Evolutionary conservation across 768 basidiomycete genomes (phyloP), one percentile per base, ranked within the genome.

Genomic region (Psilocybe cyanescens): DNA sequence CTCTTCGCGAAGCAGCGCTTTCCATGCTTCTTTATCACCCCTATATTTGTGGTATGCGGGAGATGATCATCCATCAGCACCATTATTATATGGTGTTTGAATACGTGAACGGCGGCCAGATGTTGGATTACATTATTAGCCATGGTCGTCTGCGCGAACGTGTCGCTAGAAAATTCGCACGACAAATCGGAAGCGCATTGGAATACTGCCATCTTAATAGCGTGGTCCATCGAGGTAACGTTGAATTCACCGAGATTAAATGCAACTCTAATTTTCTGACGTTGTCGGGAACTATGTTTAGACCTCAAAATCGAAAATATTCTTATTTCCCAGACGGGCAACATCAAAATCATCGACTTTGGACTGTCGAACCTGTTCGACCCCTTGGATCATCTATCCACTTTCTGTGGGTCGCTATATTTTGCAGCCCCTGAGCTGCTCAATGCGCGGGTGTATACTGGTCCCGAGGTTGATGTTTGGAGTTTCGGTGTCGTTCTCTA

Each of bases 11-110:
- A 78, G 97, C 97, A 0, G 94, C 93, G 1, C 83, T 99, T 31
- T 95, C 93, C 41, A 89, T 98, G 82, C 86, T 99, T 49, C 87
- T 99, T 31, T 95, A 99, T 71, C 97, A 99, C 72, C 97, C 97
- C 2, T 98, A 99, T 75, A 94, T 99, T 72, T 98, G 97, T 73
- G 97, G 97, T 59, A 99, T 99, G 97, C 91, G 94, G 67, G 95
- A 97, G 79, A 95, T 99, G 91, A 94, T 98, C 72, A 81, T 95
- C 28, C 97, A 98, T 78, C 92, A 94, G 62, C 90, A 99, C 70
- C 96, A 99, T 76, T 98, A 99, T 79, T 99, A 99, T 81, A 98
- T 99, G 95, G 94, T 98, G 8, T 95, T 92, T 74, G 97, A 99
- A 75, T 98, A 97, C 74, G 94, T 99, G 76, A 97, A 95, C 68